A percentile compares a stretch with the other conserved stretches of the same genome.
Evolutionary conservation across 176 grass and related monocot species (phyloP).

Genomic region (Eragrostis nindensis): DNA sequence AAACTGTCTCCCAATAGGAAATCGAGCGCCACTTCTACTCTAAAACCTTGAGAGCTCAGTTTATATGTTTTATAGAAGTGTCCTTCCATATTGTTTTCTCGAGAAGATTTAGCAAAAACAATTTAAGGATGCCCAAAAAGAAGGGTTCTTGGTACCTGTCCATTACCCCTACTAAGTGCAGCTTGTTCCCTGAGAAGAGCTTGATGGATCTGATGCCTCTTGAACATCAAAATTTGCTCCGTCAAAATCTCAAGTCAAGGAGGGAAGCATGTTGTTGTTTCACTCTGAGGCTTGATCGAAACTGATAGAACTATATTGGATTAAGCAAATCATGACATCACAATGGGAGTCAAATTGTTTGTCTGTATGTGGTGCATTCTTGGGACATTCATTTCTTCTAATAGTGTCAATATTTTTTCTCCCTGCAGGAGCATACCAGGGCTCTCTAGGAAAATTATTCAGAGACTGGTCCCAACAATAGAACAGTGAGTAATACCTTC

Average conservation of each 20-base stretch:
- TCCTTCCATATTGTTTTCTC: not conserved
- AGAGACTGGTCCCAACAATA: too few species aligned
- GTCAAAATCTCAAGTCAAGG: constrained; percentile 95
- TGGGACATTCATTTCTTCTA: too few species aligned
- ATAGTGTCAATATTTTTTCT: too few species aligned
- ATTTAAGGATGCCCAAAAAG: constrained; percentile 14
- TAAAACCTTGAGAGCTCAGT: constrained; percentile 11
- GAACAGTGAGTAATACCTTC: too few species aligned
- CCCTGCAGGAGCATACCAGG: too few species aligned
- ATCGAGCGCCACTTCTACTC: not conserved
- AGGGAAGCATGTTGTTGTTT: constrained; percentile 97
- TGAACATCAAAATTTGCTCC: constrained; percentile 81
- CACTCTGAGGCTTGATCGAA: constrained; percentile 77
- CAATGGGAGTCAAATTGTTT: not conserved
- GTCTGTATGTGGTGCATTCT: not conserved
- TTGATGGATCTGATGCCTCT: constrained; percentile 55
- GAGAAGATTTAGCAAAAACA: not conserved
- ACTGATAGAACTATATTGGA: constrained; percentile 73
- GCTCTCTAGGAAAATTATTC: too few species aligned
- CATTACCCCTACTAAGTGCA: constrained; percentile 69
- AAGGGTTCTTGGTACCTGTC: constrained; percentile 64
- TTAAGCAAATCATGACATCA: constrained; percentile 22
- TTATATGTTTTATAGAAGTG: not conserved
- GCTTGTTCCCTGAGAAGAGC: constrained; percentile 94
- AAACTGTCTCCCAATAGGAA: constrained; percentile 16